A percentile compares a stretch with the other conserved stretches of the same genome.
These are phyloP conservation scores for Mortierella polycephala DNA, from an alignment of 371 early-diverging fungal species.

Conservation along the genomic window DNA sequence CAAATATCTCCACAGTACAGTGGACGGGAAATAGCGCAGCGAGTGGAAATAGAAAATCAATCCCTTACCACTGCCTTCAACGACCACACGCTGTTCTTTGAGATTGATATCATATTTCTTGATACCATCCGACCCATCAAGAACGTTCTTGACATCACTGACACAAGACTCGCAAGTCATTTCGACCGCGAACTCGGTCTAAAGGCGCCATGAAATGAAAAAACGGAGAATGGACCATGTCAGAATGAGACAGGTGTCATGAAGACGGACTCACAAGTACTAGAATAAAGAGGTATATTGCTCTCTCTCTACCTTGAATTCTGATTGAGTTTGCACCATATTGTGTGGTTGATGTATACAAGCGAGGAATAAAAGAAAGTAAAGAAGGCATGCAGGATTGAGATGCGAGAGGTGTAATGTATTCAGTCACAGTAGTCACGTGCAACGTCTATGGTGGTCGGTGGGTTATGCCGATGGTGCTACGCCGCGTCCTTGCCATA, in stretches of 20 bases:
- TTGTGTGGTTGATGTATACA: neutral
- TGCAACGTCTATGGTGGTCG: neutral
- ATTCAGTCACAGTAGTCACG: neutral
- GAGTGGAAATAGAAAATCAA: neutral
- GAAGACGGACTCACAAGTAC: neutral
- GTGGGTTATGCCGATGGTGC: neutral
- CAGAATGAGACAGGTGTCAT: too few species aligned
- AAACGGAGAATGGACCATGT: neutral
- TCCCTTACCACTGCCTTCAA: conserved; percentile 69
- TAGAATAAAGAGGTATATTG: neutral
- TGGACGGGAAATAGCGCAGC: conserved; percentile 1
- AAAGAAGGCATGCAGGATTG: neutral
- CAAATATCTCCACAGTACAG: neutral
- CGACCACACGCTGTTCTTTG: conserved; percentile 67
- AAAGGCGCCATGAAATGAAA: neutral
- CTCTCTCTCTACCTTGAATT: conserved; percentile 24
- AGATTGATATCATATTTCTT: conserved; percentile 67
- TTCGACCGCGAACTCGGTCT: conserved; percentile 86
- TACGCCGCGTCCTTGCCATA: conserved; percentile 17
- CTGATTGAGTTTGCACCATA: conserved; percentile 33
- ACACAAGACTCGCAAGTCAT: conserved; percentile 86
- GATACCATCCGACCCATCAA: conserved; percentile 64
- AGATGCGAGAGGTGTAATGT: neutral
- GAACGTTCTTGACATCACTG: conserved; percentile 66
- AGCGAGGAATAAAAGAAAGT: conserved; percentile 1